Conservation (phyloP, 306 rosid genomes). For the Rosa multiflora region DNA sequence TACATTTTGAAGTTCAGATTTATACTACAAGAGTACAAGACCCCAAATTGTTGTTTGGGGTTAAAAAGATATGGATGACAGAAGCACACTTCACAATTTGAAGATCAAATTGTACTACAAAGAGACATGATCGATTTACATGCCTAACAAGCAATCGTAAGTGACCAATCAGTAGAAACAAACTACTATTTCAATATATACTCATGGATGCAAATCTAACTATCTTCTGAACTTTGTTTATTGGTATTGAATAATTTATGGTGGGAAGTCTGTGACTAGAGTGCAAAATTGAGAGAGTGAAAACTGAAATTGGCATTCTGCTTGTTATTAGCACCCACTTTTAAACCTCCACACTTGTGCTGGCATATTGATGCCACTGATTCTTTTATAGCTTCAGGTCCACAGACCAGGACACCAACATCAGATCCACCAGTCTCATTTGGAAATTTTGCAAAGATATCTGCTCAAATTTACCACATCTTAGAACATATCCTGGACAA, state of each 20-base stretch:
- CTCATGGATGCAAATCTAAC: not conserved
- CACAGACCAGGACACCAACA: constrained; percentile 73
- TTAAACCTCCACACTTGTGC: constrained; percentile 37
- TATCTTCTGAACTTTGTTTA: not conserved
- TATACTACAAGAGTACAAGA: not conserved
- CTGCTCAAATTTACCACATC: constrained; percentile 36
- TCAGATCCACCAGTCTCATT: constrained; percentile 48
- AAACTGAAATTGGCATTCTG: constrained; percentile 47
- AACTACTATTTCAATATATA: not conserved
- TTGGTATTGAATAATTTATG: not conserved
- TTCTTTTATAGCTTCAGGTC: constrained; percentile 80
- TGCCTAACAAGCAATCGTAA: not conserved
- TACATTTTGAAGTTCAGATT: not conserved
- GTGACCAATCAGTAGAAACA: not conserved
- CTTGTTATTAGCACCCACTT: constrained; percentile 39
- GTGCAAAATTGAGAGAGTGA: constrained; percentile 81
- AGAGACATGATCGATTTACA: not conserved
- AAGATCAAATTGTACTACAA: not conserved
- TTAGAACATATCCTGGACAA: constrained; percentile 5
- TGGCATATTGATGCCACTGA: constrained; percentile 56
- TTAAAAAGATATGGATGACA: not conserved
- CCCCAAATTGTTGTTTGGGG: not conserved
- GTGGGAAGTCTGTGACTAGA: constrained; percentile 27
- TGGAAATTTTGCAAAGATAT: constrained; percentile 47
- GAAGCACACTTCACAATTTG: not conserved